Evolutionary conservation across 1,284 basidiomycete genomes (phyloP).

Genomic region (Hemileia vastatrix): DNA sequence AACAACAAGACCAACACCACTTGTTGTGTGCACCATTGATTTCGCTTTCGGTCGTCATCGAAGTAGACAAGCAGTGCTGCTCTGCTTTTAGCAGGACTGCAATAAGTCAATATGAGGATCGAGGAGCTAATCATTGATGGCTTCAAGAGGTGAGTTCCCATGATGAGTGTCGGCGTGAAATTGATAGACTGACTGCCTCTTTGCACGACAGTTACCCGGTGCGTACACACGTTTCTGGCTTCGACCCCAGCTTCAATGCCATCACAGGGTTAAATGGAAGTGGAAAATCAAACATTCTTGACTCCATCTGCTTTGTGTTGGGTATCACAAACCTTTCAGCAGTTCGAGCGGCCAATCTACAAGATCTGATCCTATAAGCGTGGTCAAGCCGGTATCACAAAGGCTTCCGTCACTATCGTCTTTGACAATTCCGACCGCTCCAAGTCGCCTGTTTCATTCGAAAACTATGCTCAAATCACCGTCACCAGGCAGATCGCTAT

Average conservation of each 20-base stretch:
- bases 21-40: no score
- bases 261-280: constrained; percentile 86
- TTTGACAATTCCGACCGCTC: constrained; percentile 91
- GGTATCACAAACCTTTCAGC: constrained; percentile 86
- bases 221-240: constrained; percentile 84
- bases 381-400: constrained; percentile 93
- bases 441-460: constrained; percentile 74
- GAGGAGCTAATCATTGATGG: constrained; percentile 45
- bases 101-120: constrained; percentile 44
- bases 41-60: no score
- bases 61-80: no score
- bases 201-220: constrained; percentile 64
- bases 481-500: constrained; percentile 89
- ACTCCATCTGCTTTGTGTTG: constrained; percentile 90
- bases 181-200: background rate
- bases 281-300: constrained; percentile 85
- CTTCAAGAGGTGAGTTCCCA: constrained; percentile 36
- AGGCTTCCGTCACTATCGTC: constrained; percentile 95
- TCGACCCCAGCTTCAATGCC: constrained; percentile 93
- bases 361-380: constrained; percentile 97
- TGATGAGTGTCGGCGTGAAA: background rate
- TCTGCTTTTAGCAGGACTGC: no score
- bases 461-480: constrained; percentile 77
- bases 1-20: no score
- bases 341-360: constrained; percentile 85